These are phyloP conservation scores for Fallopia convolvulus DNA, from an alignment of 148 eudicot species.

Conservation along the genomic window DNA sequence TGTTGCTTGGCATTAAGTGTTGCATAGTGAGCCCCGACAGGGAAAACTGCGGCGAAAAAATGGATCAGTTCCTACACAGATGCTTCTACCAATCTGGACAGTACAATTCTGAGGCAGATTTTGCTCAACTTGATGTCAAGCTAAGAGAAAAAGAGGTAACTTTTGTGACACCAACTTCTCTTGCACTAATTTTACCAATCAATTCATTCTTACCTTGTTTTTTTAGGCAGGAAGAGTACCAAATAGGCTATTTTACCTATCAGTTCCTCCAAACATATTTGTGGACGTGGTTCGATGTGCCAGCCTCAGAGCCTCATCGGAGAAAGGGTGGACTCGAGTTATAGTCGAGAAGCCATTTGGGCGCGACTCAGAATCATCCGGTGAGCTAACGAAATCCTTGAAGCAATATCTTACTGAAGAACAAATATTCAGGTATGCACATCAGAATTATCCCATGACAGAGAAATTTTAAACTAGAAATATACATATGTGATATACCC, in stretches of 20 bases:
- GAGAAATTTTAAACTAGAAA: background rate
- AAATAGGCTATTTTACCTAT: conserved; percentile 75
- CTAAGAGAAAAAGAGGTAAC: conserved; percentile 61
- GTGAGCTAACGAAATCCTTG: conserved; percentile 49
- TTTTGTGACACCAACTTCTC: too few relatives aligned
- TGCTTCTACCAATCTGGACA: conserved; percentile 73
- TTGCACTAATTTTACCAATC: too few relatives aligned
- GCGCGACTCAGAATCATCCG: conserved; percentile 59
- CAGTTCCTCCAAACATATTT: conserved; percentile 75
- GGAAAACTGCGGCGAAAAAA: conserved; percentile 78
- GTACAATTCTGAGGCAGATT: conserved; percentile 59
- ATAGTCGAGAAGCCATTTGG: conserved; percentile 97
- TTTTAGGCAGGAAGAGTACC: conserved; percentile 52
- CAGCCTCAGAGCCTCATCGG: conserved; percentile 50
- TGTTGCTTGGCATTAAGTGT: conserved; percentile 10
- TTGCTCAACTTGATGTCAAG: conserved; percentile 46
- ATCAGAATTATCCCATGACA: background rate
- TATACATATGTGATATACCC: background rate
- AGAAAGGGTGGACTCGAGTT: conserved; percentile 79
- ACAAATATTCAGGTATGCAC: conserved; percentile 67
- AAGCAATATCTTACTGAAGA: conserved; percentile 62
- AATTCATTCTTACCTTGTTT: background rate
- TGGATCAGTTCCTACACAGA: conserved; percentile 53
- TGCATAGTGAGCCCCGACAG: conserved; percentile 28
- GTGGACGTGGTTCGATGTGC: conserved; percentile 72